Evolutionary conservation across 345 rosid genomes (phyloP), one percentile per base, ranked within the genome.

Genomic region (Moricandia moricandioides): DNA sequence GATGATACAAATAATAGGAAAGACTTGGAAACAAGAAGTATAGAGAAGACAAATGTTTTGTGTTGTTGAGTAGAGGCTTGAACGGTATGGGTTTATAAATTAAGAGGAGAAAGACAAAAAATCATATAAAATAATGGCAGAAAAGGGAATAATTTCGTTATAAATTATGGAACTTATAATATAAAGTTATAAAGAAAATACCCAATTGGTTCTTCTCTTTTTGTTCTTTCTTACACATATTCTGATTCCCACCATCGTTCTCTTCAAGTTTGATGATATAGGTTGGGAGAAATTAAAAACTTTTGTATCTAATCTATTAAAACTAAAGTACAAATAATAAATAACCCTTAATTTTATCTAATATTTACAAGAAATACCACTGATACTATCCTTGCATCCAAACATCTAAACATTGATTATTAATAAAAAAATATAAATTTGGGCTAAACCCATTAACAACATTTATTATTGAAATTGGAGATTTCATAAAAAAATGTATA

Each of bases 181-280:
- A 76, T 58, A 62, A 29, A 47, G 47, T 47, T 12, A 17, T 51
- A 69, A 37, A 52, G n/a, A 35, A 34, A 24, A 65, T 57, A 39
- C 13, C 14, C 76, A 70, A 45, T 18, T 69, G 31, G 70, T 39
- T 31, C 18, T 56, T 49, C 39, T 78, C 73, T 59, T 78, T 78
- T 78, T 78, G 81, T 78, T 72, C 68, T 66, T 24, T 69, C 80
- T 71, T 67, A 72, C 73, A 73, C 73, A 72, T 72, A 70, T 70
- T 65, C 71, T 70, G 71, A 71, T 77, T 70, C 80, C 16, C 51
- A 12, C 10, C 39, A 65, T 65, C 76, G 61, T 77, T 57, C 17
- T 45, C 62, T 65, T 65, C 54, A 77, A 70, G 75, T 43, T 62
- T 62, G 4, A 14, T 6, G 8, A 37, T 37, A 30, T 65, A 13